Evolutionary conservation across 2,329 filamentous ascomycete species (phyloP), one percentile per base, ranked within the genome.

Genomic region (Diaporthe citrichinensis): DNA sequence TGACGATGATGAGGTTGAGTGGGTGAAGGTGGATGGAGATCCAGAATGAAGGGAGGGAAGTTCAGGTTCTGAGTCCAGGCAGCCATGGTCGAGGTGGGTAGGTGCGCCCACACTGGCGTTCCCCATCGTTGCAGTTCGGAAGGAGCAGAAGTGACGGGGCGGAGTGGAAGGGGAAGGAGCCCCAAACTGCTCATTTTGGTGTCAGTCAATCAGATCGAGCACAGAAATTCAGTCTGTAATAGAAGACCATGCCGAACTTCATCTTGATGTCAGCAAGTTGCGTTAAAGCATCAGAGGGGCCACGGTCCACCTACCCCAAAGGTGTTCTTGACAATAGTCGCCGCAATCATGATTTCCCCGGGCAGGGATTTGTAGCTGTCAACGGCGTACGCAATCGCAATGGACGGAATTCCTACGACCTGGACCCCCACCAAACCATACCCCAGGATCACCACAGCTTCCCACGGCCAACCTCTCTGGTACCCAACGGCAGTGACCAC

Each of bases 321-420:
- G 1, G 81, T 81, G 76, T 92, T 92, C 84, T 92, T 93, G 78
- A 92, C 90, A 57, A 93, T 89, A 0, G 91, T 92, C 76, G 92
- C 89, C 2, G 88, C 85, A 1, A 92, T 90, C 82, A 93, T 91
- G 61, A 93, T 84, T 28, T 87, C 88, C 2, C 91, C 91, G 0
- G 90, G 87, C 2, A 92, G 49, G 12, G 57, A 62, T n/a, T 58
- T 92, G 82, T 93, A 92, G 75, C 85, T 88, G 79, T 92, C 91
- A 7, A 92, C 87, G 0, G 90, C 89, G 79, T 92, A 92, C 23
- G 84, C 89, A 34, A 86, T 88, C 4, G 84, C 86, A 76, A 93
- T 92, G 14, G 88, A 87, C 0, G 91, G 91, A 15, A 93, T 82
- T 0, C 90, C 90, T n/a, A 81, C 80, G 28, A 80, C 79, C 77